A percentile compares a stretch with the other conserved stretches of the same genome.
phyloP scores from a whole-genome alignment of 176 grass and related monocot species.

The Juncus effusus region DNA sequence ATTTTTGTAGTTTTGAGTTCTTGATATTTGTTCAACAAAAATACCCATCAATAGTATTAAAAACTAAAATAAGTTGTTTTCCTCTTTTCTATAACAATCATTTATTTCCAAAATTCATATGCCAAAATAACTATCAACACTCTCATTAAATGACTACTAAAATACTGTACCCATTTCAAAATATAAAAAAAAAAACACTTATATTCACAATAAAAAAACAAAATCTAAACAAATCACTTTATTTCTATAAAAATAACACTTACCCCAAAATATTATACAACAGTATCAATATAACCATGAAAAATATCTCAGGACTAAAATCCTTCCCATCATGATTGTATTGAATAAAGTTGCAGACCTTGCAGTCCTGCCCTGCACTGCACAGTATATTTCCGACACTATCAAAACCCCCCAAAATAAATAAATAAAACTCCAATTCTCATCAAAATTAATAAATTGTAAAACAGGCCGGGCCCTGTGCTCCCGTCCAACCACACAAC shows the following conservation, averaged over 20 bases:
- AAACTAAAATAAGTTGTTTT: too few relatives aligned
- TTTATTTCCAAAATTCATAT: too few relatives aligned
- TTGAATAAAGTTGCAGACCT: not conserved
- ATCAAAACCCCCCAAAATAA: not conserved
- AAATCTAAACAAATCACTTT: not conserved
- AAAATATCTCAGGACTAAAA: not conserved
- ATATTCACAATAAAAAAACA: not conserved
- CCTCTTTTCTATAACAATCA: too few relatives aligned
- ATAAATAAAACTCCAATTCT: not conserved
- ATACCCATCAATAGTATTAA: too few relatives aligned
- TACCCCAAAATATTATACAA: not conserved
- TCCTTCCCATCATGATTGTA: slow-evolving; percentile 1
- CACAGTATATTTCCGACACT: slow-evolving; percentile 3
- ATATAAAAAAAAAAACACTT: not conserved
- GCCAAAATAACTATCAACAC: too few relatives aligned
- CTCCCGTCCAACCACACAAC: slow-evolving; percentile 7
- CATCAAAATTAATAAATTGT: not conserved
- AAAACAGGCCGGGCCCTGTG: not conserved
- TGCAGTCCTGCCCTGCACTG: not conserved
- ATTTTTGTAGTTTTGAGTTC: too few relatives aligned
- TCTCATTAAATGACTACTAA: too few relatives aligned
- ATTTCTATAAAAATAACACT: not conserved
- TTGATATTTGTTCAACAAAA: too few relatives aligned
- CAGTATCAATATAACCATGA: too few relatives aligned
- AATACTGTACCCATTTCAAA: not conserved